Conservation (phyloP, 2,329 filamentous ascomycete genomes). For the Fusarium xyrophilum region DNA sequence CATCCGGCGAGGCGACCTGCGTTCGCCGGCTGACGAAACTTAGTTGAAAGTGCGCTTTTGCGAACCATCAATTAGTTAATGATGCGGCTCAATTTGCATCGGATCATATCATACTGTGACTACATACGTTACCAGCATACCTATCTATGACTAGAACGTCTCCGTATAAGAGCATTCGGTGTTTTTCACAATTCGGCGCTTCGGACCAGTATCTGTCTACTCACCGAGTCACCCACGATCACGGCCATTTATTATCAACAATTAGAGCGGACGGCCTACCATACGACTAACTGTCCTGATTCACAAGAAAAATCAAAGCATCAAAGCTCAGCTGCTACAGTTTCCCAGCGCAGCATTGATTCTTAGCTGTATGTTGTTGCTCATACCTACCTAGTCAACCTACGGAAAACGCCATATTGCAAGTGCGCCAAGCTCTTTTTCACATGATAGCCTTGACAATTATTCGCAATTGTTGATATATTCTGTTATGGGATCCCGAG, state of each 20-base stretch:
- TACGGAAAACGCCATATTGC: not conserved
- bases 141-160: not conserved
- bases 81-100: constrained; percentile 22
- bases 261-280: not conserved
- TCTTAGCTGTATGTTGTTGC: not conserved
- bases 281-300: not conserved
- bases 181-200: not conserved
- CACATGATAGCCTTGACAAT: not conserved
- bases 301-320: not conserved
- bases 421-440: not conserved
- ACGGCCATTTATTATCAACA: not conserved
- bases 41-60: constrained; percentile 1
- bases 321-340: not conserved
- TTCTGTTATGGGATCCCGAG: not conserved
- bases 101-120: constrained; percentile 1
- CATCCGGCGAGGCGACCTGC: constrained; percentile 27
- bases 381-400: not conserved
- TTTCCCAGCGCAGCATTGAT: not conserved
- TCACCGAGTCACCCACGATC: not conserved
- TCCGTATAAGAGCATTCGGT: not conserved
- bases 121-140: not conserved
- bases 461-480: not conserved
- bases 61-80: constrained; percentile 18
- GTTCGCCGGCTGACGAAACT: constrained; percentile 18
- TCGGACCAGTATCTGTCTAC: not conserved